These are phyloP conservation scores for Lactarius indigo DNA, from an alignment of 768 basidiomycete species.

Conservation along the genomic window DNA sequence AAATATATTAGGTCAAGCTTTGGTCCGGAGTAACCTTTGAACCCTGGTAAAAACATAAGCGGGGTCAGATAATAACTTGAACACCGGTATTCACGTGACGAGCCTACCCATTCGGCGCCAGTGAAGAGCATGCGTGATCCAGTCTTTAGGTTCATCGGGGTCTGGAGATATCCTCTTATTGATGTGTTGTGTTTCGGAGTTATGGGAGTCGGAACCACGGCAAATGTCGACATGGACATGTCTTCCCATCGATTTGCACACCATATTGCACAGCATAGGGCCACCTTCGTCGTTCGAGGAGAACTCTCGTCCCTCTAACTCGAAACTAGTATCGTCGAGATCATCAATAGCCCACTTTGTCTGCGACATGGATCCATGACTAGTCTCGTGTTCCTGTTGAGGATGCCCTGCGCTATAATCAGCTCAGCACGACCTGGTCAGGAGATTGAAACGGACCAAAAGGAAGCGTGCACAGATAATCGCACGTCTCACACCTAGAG, in stretches of 20 bases:
- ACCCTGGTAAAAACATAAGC: conserved; percentile 37
- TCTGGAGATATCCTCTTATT: conserved; percentile 41
- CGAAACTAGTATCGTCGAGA: conserved; percentile 44
- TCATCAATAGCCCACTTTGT: conserved; percentile 56
- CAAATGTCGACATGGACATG: conserved; percentile 57
- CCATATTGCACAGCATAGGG: conserved; percentile 58
- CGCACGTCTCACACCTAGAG: conserved; percentile 48
- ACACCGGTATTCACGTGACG: conserved; percentile 17
- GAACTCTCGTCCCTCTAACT: conserved; percentile 54
- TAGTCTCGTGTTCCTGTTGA: conserved; percentile 57
- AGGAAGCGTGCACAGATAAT: conserved; percentile 55
- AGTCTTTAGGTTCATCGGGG: conserved; percentile 48
- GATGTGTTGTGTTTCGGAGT: conserved; percentile 46
- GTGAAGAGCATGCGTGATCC: conserved; percentile 48
- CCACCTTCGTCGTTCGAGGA: conserved; percentile 52
- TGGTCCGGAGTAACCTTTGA: conserved; percentile 40
- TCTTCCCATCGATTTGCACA: conserved; percentile 51
- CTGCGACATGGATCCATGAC: conserved; percentile 59
- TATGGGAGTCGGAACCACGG: conserved; percentile 41
- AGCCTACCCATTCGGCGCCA: conserved; percentile 46
- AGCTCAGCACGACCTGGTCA: neutral
- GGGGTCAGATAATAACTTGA: too few relatives aligned
- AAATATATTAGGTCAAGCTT: neutral
- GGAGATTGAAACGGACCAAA: conserved; percentile 36
- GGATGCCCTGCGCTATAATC: conserved; percentile 41